Conservation (phyloP, 495 filamentous ascomycete species). For the Cercophora scortea region DNA sequence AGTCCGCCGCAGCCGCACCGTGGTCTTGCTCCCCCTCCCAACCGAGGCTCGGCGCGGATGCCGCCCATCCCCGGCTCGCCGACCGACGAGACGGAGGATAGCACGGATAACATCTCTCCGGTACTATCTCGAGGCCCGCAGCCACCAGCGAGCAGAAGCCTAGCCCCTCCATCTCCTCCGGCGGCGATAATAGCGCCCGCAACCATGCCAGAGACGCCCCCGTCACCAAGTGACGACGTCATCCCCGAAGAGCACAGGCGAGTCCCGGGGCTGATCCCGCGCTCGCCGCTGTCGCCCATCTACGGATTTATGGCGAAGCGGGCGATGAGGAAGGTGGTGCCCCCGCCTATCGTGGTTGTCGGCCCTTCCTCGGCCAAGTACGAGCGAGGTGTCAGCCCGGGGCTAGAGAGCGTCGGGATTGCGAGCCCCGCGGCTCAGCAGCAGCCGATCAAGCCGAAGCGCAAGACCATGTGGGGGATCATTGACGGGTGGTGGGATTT, state of each 20-base stretch:
- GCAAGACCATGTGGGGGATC: slow-evolving; percentile 31
- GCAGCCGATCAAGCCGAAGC: slow-evolving; percentile 15
- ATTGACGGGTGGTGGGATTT: slow-evolving; percentile 44
- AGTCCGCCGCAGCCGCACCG: slow-evolving; percentile 5
- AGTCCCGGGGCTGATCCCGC: slow-evolving; percentile 10
- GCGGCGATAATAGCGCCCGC: background rate
- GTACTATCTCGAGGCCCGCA: slow-evolving; percentile 13
- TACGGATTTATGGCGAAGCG: slow-evolving; percentile 6
- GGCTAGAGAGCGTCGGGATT: slow-evolving; percentile 4
- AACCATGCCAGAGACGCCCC: background rate
- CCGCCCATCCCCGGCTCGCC: slow-evolving; percentile 15
- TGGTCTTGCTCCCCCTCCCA: slow-evolving; percentile 10
- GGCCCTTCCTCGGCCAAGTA: background rate
- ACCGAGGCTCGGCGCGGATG: slow-evolving; percentile 1
- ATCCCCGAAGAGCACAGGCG: slow-evolving; percentile 18
- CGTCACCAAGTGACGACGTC: slow-evolving; percentile 7
- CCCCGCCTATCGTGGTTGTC: slow-evolving; percentile 14
- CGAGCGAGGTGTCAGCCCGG: slow-evolving; percentile 1
- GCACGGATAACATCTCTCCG: slow-evolving; percentile 12
- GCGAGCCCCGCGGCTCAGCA: background rate
- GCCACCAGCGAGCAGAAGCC: background rate
- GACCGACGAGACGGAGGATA: slow-evolving; percentile 6
- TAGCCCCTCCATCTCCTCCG: background rate
- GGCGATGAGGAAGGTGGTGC: slow-evolving; percentile 1
- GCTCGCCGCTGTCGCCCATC: slow-evolving; percentile 16